Evolutionary conservation across 805 yeast species (phyloP).

Genomic region (Ogataea salicorniae): DNA sequence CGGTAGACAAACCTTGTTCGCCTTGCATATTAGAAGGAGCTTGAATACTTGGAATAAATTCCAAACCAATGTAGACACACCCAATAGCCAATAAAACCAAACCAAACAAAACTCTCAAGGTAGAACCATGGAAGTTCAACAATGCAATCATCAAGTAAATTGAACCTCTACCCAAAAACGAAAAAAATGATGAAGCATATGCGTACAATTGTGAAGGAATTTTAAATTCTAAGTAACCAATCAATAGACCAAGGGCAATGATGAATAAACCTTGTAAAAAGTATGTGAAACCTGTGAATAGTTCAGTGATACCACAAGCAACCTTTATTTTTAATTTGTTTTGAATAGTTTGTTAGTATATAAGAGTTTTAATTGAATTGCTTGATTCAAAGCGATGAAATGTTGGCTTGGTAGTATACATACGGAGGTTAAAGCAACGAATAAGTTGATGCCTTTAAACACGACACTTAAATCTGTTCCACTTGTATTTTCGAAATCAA

Average conservation of each 20-base stretch:
- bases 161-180: constrained; percentile 70
- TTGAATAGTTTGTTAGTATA: background rate
- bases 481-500: constrained; percentile 40
- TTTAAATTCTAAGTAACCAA: constrained; percentile 42
- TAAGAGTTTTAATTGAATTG: background rate
- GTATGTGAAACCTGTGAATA: constrained; percentile 35
- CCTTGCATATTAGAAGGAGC: constrained; percentile 79
- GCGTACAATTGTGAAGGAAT: constrained; percentile 58
- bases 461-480: constrained; percentile 41
- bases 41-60: constrained; percentile 67
- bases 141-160: constrained; percentile 50
- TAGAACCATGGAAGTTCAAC: constrained; percentile 44
- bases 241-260: constrained; percentile 46
- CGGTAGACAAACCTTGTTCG: constrained; percentile 35
- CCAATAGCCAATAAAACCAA: constrained; percentile 59
- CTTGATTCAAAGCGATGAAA: background rate
- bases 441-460: constrained; percentile 48
- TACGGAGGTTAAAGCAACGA: constrained; percentile 52
- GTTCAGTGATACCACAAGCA: constrained; percentile 44
- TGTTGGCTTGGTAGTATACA: constrained; percentile 18
- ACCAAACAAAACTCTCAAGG: constrained; percentile 52
- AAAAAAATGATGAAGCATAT: constrained; percentile 63
- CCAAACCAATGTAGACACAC: constrained; percentile 51
- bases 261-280: constrained; percentile 58
- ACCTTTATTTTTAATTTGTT: constrained; percentile 28